Conservation (phyloP, 1,284 basidiomycete genomes). For the Stereum hirsutum region DNA sequence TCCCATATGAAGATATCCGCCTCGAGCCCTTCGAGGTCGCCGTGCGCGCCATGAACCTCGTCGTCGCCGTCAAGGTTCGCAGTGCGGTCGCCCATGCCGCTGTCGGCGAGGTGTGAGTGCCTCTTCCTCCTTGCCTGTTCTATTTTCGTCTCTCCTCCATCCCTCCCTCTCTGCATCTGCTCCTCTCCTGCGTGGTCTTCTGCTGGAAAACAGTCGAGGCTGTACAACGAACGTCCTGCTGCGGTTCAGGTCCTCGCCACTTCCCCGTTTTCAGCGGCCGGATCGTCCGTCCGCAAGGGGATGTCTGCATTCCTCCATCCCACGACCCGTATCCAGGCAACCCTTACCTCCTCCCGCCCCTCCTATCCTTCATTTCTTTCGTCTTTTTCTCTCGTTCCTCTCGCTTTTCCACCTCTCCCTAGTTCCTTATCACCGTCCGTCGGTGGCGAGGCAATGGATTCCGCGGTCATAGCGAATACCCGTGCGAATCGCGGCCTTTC, state of each 20-base stretch:
- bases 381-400: not conserved
- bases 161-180: too few relatives aligned
- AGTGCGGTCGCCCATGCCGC: slow-evolving; percentile 76
- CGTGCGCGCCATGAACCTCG: slow-evolving; percentile 65
- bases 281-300: too few relatives aligned
- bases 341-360: not conserved
- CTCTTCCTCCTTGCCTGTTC: slow-evolving; percentile 5
- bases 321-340: not conserved
- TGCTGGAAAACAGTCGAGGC: not conserved
- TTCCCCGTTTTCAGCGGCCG: too few relatives aligned
- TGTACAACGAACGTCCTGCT: too few relatives aligned
- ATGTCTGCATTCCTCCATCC: too few relatives aligned
- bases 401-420: too few relatives aligned
- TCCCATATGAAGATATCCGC: slow-evolving; percentile 61
- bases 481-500: too few relatives aligned
- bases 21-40: slow-evolving; percentile 68
- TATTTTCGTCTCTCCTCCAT: slow-evolving; percentile 5
- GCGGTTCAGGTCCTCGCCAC: too few relatives aligned
- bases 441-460: too few relatives aligned
- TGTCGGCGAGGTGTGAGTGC: slow-evolving; percentile 57
- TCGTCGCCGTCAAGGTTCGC: slow-evolving; percentile 74
- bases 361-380: too few relatives aligned
- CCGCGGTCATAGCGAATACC: too few relatives aligned
- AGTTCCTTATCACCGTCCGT: too few relatives aligned
- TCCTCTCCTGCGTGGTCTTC: not conserved